Percentiles rank a stretch among this genome's conserved stretches.
Conservation (phyloP, 352 stramenopile species). For the Halophytophthora batemanensis region DNA sequence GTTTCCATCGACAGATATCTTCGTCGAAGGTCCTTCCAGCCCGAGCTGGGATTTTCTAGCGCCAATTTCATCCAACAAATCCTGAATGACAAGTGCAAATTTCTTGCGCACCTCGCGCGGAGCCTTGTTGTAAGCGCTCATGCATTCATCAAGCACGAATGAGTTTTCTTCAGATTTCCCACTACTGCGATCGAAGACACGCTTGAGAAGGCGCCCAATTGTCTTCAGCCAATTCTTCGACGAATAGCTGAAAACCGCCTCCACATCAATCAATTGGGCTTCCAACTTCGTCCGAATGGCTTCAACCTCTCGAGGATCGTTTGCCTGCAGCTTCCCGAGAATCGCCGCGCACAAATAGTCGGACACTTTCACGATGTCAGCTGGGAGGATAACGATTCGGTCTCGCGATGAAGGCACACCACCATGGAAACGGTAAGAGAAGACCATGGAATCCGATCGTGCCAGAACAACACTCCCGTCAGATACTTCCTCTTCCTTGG, state of each 20-base stretch:
- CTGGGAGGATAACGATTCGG: slow-evolving; percentile 40
- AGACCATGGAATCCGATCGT: slow-evolving; percentile 17
- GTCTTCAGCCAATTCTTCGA: slow-evolving; percentile 13
- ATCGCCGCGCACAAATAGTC: slow-evolving; percentile 47
- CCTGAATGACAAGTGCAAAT: slow-evolving; percentile 46
- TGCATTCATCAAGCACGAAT: slow-evolving; percentile 50
- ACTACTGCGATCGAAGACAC: slow-evolving; percentile 20
- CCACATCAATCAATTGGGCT: slow-evolving; percentile 32
- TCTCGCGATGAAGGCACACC: slow-evolving; percentile 24
- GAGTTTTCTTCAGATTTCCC: slow-evolving; percentile 19
- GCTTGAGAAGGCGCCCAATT: slow-evolving; percentile 19
- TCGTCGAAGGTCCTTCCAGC: too few relatives aligned
- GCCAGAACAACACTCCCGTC: slow-evolving; percentile 1
- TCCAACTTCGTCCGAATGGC: slow-evolving; percentile 28
- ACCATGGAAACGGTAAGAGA: slow-evolving; percentile 33
- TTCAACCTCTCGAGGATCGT: slow-evolving; percentile 32
- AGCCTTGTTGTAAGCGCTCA: slow-evolving; percentile 29
- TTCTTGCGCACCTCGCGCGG: slow-evolving; percentile 19
- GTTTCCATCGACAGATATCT: too few relatives aligned
- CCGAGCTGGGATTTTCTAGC: slow-evolving; percentile 29
- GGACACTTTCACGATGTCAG: slow-evolving; percentile 40
- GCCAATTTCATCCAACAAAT: slow-evolving; percentile 51
- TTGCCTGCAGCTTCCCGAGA: slow-evolving; percentile 45
- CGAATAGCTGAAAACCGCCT: slow-evolving; percentile 23
- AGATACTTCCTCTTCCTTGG: not conserved